These are phyloP conservation scores for Alternaria novae-zelandiae DNA, from an alignment of 2,329 filamentous ascomycete genomes.

Conservation along the genomic window DNA sequence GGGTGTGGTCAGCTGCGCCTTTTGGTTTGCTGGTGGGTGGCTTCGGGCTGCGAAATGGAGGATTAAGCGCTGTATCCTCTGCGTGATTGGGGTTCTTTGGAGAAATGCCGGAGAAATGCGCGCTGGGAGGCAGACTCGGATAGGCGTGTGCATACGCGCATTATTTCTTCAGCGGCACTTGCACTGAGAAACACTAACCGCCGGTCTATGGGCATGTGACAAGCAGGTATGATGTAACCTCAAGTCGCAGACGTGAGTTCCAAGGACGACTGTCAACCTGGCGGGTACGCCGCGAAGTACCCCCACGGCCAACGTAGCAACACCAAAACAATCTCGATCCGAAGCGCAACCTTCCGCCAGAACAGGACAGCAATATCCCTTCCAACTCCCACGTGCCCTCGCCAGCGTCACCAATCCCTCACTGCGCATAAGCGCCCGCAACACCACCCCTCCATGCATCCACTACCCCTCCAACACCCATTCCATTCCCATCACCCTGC, in stretches of 20 bases:
- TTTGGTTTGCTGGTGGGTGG: slow-evolving; percentile 11
- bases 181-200: background rate
- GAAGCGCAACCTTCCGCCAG: background rate
- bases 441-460: background rate
- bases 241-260: background rate
- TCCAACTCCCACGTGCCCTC: background rate
- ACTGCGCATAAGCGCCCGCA: slow-evolving; percentile 15
- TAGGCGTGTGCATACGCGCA: background rate
- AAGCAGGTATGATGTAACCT: background rate
- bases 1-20: slow-evolving; percentile 20
- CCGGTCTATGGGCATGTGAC: background rate
- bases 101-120: background rate
- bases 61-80: slow-evolving; percentile 5
- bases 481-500: background rate
- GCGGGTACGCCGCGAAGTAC: background rate
- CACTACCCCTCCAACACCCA: background rate
- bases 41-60: slow-evolving; percentile 9
- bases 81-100: background rate
- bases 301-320: background rate
- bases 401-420: background rate
- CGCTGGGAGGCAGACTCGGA: background rate
- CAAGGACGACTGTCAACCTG: background rate
- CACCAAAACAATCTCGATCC: slow-evolving; percentile 4
- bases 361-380: background rate
- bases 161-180: background rate